Evolutionary conservation across 1,284 basidiomycete species (phyloP), one percentile per base, ranked within the genome.

Genomic region (Microbotryum lychnidis-dioicae): DNA sequence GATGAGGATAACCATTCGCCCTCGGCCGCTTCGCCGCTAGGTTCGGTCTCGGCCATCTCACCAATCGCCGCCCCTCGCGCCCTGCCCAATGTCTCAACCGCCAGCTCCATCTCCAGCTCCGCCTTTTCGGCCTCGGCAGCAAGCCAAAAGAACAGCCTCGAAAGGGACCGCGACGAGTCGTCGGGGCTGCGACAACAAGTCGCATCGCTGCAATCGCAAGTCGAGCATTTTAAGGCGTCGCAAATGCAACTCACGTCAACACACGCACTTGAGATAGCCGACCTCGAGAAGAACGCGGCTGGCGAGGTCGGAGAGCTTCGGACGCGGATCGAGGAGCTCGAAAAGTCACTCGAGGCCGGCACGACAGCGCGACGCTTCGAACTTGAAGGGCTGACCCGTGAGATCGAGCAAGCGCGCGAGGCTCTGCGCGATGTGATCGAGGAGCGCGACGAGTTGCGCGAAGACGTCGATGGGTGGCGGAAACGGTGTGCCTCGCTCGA

Each of bases 401-500:
- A 68, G 57, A 54, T 62, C 6, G 56, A 57, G 47, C 63, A 69
- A 61, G 54, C 62, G 25, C 64, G 62, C 52, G 71, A 70, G 33
- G 60, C 61, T 23, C 56, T 70, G 29, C 50, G 31, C 20, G 68
- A 70, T 52, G 47, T 71, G 10, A 67, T 65, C 21, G 63, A 63
- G 56, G 71, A 72, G 63, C 64, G 71, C 16, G 72, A 73, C 53
- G 55, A 60, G 33, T 45, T 72, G 5, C 51, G 61, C 16, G 72
- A 73, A 53, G 70, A 73, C 44, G 67, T 70, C 46, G 68, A 73
- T 31, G 71, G 70, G 6, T 73, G 71, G 70, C 45, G 71, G 23
- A 44, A 46, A 12, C 47, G 71, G 12, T 69, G 69, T 54, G 54
- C 49, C 10, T 61, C 60, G 51, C 63, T 72, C 50, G 70, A 72